phyloP scores from a whole-genome alignment of 73 alveolate genomes.

The Tetrahymena borealis region DNA sequence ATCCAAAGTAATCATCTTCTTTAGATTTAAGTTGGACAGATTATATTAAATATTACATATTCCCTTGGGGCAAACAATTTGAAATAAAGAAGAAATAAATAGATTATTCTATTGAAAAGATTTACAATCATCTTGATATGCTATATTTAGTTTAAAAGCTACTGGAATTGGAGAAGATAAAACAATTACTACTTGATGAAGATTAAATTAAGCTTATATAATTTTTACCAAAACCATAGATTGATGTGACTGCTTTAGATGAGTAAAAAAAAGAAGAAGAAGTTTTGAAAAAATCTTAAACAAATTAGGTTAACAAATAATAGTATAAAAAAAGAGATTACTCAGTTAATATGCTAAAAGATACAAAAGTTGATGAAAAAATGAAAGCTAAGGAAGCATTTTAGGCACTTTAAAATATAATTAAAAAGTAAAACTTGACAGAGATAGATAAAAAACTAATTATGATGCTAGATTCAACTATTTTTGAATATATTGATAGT shows the following conservation, averaged over 20 bases:
- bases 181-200: not conserved
- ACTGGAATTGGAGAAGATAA: not conserved
- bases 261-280: not conserved
- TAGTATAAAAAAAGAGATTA: too few species aligned
- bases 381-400: too few species aligned
- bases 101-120: not conserved
- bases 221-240: not conserved
- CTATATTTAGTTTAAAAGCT: not conserved
- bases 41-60: not conserved
- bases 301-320: not conserved
- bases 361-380: too few species aligned
- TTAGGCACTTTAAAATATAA: too few species aligned
- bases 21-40: not conserved
- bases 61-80: not conserved
- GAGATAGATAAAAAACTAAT: too few species aligned
- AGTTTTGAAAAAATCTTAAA: not conserved
- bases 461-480: too few species aligned
- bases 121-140: not conserved
- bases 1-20: not conserved
- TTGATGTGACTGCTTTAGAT: not conserved
- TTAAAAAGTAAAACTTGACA: too few species aligned
- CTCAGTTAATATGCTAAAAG: too few species aligned
- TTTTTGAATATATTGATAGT: too few species aligned
- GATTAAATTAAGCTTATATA: not conserved
- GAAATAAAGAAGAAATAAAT: not conserved